phyloP scores from a whole-genome alignment of 2,329 filamentous ascomycete species.

The Fusarium tanahbumbuense region DNA sequence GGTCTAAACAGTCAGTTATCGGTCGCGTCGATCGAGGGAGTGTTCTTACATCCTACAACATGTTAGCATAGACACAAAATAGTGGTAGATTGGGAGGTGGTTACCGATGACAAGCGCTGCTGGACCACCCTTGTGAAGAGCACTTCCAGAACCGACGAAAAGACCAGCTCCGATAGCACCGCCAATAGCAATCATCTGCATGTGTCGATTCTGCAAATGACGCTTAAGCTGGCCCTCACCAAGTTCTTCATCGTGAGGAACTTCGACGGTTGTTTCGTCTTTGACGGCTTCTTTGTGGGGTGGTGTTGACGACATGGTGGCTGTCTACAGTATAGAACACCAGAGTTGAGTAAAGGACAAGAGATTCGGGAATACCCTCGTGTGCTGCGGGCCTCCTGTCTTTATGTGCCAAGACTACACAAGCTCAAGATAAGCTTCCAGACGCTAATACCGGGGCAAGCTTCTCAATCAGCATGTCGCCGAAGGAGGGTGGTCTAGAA shows the following conservation, averaged over 20 bases:
- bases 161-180: constrained; percentile 75
- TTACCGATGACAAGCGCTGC: constrained; percentile 80
- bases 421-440: constrained; percentile 33
- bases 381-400: no score
- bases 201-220: constrained; percentile 81
- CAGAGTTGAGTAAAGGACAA: not conserved
- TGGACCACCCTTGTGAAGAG: constrained; percentile 78
- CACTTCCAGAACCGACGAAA: constrained; percentile 84
- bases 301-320: constrained; percentile 23
- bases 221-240: constrained; percentile 54
- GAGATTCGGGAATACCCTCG: not conserved
- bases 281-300: constrained; percentile 26
- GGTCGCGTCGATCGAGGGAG: not conserved
- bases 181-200: constrained; percentile 97
- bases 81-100: not conserved
- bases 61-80: not conserved
- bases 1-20: constrained; percentile 50
- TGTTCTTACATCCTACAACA: constrained; percentile 16
- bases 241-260: constrained; percentile 30
- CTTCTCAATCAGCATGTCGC: constrained; percentile 20
- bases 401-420: constrained; percentile 20
- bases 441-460: constrained; percentile 14
- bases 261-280: constrained; percentile 20
- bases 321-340: not conserved
- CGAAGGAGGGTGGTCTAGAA: constrained; percentile 29